Evolutionary conservation across 2,329 filamentous ascomycete species (phyloP).

Genomic region (Monascus ruber): DNA sequence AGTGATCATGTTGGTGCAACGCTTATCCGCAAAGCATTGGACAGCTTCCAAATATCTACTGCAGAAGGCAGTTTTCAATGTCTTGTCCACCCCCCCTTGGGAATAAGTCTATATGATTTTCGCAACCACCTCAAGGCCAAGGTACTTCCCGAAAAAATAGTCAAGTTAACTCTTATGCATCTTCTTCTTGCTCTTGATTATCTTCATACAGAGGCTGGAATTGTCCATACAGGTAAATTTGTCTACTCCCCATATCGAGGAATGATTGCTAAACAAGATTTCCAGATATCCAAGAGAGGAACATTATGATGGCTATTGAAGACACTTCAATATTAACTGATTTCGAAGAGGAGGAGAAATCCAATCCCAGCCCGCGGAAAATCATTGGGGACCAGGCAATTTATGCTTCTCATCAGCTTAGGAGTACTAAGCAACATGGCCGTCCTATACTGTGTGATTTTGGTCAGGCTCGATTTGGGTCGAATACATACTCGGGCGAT

Average conservation of each 20-base stretch:
- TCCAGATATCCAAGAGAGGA: constrained; percentile 22
- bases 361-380: constrained; percentile 17
- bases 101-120: too few relatives aligned
- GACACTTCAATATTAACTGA: constrained; percentile 16
- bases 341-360: constrained; percentile 17
- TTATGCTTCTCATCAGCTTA: constrained; percentile 13
- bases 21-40: too few relatives aligned
- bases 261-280: too few relatives aligned
- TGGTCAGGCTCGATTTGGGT: constrained; percentile 14
- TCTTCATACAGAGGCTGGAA: constrained; percentile 14
- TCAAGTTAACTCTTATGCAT: too few relatives aligned
- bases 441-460: constrained; percentile 18
- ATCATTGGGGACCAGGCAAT: constrained; percentile 14
- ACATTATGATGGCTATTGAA: constrained; percentile 19
- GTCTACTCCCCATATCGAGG: too few relatives aligned
- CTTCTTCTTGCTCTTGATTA: constrained; percentile 17
- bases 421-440: constrained; percentile 6
- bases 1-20: too few relatives aligned
- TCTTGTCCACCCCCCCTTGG: too few relatives aligned
- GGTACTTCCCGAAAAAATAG: too few relatives aligned
- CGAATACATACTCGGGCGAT: constrained; percentile 7
- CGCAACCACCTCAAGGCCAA: too few relatives aligned
- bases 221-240: too few relatives aligned
- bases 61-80: too few relatives aligned
- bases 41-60: too few relatives aligned